Evolutionary conservation across 257 asterid genomes (phyloP), one percentile per base, ranked within the genome.

Genomic region (Rhazya stricta): DNA sequence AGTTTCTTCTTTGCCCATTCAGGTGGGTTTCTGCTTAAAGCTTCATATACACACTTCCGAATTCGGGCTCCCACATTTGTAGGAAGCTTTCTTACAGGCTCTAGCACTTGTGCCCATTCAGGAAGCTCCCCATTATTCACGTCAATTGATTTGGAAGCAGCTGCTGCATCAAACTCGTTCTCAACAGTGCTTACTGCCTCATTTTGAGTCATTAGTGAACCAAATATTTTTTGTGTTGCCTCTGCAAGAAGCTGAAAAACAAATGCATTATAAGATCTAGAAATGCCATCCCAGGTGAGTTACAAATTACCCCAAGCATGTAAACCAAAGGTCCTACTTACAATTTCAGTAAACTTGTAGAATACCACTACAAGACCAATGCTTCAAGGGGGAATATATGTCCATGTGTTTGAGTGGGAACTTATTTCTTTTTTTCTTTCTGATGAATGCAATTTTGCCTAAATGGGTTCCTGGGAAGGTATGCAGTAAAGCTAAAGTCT

Each of bases 61-160:
- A 92, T 91, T 78, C 97, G 90, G 74, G 98, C 97, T 63, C 99
- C 99, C 41, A 92, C 98, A 88, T 95, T 95, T 48, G 99, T 95
- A 61, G 99, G 99, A 29, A 92, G 85, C 90, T 91, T 95, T 81
- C 97, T 87, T 71, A 95, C 99, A 69, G 97, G 99, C 77, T 95
- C 99, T 77, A 95, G 90, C 53, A 76, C 91, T 79, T 81, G 88
- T 61, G 96, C 97, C 99, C 99, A 95, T 75, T 86, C 96, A 72
- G 99, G 99, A 69, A 84, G 65, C 73, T 76, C 86, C 54, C 84
- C 86, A 73, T 79, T 86, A 78, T 81, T 82, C 66, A 74, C 84
- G 80, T 87, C 91, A 42, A 69, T 51, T 48, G 79, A 77, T 71
- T 81, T 85, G 78, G 93, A 50, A 72, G 79, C 75, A 79, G 83